phyloP scores from a whole-genome alignment of 495 filamentous ascomycete genomes.

The Aspergillus ellipticus region DNA sequence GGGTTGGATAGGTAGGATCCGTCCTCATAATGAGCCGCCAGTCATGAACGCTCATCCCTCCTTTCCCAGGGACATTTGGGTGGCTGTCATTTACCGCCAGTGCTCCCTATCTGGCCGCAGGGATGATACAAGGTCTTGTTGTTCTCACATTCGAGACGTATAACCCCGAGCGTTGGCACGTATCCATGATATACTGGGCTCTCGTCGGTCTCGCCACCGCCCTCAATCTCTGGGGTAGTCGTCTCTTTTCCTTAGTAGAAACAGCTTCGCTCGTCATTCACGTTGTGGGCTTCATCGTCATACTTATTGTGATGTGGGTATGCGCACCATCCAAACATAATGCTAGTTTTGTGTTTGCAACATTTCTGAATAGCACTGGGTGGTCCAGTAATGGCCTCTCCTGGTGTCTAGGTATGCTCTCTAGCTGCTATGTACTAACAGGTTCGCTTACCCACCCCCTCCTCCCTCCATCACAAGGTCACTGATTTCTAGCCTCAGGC shows the following conservation, averaged over 20 bases:
- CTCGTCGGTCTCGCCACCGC: background rate
- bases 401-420: conserved; percentile 8
- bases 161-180: conserved; percentile 1
- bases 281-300: background rate
- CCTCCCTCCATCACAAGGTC: background rate
- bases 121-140: conserved; percentile 5
- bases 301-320: background rate
- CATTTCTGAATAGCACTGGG: conserved; percentile 2
- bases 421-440: conserved; percentile 1
- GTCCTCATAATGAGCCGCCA: background rate
- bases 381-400: conserved; percentile 8
- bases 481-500: background rate
- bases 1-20: background rate
- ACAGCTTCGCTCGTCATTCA: background rate
- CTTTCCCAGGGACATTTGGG: conserved; percentile 10
- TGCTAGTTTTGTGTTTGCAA: conserved; percentile 1
- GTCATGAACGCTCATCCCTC: background rate
- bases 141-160: conserved; percentile 3
- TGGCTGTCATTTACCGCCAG: conserved; percentile 14
- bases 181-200: conserved; percentile 6
- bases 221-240: conserved; percentile 3
- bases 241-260: conserved; percentile 2
- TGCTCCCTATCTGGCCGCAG: conserved; percentile 6
- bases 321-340: background rate
- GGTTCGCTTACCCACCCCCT: background rate